phyloP scores from a whole-genome alignment of 2,329 filamentous ascomycete genomes.

The Periconia sp. region DNA sequence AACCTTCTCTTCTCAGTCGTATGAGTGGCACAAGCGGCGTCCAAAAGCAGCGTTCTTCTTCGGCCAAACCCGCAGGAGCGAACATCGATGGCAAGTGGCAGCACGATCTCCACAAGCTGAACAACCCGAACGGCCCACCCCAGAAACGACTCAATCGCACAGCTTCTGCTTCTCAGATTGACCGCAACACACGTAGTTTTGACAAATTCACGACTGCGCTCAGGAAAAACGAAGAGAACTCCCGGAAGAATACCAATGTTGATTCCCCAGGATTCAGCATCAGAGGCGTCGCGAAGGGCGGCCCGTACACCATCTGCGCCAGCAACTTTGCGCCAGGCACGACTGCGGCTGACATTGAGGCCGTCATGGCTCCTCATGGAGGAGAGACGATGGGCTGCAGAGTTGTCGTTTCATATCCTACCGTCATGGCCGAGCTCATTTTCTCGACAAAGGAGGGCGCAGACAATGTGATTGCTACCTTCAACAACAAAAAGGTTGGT shows the following conservation, averaged over 20 bases:
- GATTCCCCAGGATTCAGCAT: slow-evolving; percentile 66
- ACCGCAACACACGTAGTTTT: slow-evolving; percentile 50
- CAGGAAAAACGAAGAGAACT: slow-evolving; percentile 24
- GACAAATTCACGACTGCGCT: slow-evolving; percentile 47
- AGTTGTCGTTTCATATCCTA: slow-evolving; percentile 70
- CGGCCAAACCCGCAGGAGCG: slow-evolving; percentile 53
- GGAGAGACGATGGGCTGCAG: slow-evolving; percentile 69
- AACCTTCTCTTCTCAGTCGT: slow-evolving; percentile 70
- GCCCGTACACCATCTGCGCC: slow-evolving; percentile 74
- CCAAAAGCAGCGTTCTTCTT: slow-evolving; percentile 64
- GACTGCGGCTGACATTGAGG: slow-evolving; percentile 81
- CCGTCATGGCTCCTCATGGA: slow-evolving; percentile 77
- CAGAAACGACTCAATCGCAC: slow-evolving; percentile 44
- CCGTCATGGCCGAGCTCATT: slow-evolving; percentile 78
- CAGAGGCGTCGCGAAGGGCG: slow-evolving; percentile 65
- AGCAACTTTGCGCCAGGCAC: slow-evolving; percentile 85
- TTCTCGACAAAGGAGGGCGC: slow-evolving; percentile 76
- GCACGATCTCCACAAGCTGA: slow-evolving; percentile 68
- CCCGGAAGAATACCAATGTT: slow-evolving; percentile 30
- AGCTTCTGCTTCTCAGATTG: slow-evolving; percentile 48
- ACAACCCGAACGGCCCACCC: slow-evolving; percentile 46
- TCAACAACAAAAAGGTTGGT: slow-evolving; percentile 78
- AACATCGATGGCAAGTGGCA: slow-evolving; percentile 74
- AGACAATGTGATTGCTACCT: slow-evolving; percentile 74
- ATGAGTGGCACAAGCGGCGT: slow-evolving; percentile 78